Base-by-base conservation (phyloP, 129 eudicot species). In the Smallanthus sonchifolius region DNA sequence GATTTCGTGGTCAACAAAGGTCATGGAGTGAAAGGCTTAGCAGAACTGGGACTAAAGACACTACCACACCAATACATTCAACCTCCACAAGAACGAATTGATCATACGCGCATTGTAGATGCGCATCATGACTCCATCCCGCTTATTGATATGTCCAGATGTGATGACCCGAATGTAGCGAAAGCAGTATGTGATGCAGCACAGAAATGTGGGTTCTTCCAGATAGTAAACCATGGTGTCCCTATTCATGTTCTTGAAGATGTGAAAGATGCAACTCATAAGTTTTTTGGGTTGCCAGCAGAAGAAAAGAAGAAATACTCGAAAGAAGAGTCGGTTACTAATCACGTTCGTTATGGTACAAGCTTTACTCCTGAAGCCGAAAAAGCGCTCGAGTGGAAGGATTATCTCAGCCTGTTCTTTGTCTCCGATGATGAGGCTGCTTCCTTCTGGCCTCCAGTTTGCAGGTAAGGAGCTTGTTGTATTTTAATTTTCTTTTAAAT, bases 1-100 rank as follows among this genome's bases (percentile, higher is more conserved):
- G 73, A 68, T 68, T 68, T 68, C 2, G 73, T 68, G 59, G 73
- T 68, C 43, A 68, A 47, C 73, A 45, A 47, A 68, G 73, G 73
- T 68, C 59, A 68, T 45, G 73, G 73, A 14, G 73, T 68, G 40
- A 68, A 68, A 68, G 59, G 73, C 6, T 15, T 68, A 32, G 73
- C 73, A 14, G 73, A 68, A 30, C 7, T 68, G 3, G 73, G 73
- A 45, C 73, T 68, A 51, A 30, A 68, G 40, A 32, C 56, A n/a
- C 19, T 68, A 45, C 73, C 73, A 0, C 9, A 45, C 6, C 73
- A 68, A 68, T 68, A 68, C 73, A 68, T 68, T 68, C 73, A 68
- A 13, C 73, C 73, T 48, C 62, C 32, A n/a, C 47, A 69, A 69
- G 63, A 69, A 51, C 44, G 63, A 47, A 49, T 69, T 16, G 74